Evolutionary conservation across 2,329 filamentous ascomycete genomes (phyloP), one percentile per base, ranked within the genome.

Genomic region (Fusarium verrucosum): DNA sequence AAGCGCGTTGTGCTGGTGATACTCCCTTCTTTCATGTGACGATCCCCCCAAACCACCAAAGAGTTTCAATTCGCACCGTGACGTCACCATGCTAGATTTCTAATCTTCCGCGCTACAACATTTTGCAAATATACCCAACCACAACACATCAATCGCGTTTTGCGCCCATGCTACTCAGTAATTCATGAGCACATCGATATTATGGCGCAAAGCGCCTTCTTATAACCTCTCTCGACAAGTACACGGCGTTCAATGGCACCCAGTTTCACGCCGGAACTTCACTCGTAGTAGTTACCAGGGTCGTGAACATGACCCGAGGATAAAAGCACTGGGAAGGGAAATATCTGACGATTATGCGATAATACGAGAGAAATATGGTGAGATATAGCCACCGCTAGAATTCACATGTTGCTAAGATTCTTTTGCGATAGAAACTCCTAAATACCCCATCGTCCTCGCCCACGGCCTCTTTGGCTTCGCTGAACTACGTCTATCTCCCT

Each of bases 401-500:
- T 19, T 11, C 17, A 10, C 9, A 10, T 20, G 19, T 30, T 49
- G 16, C 35, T 66, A 32, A 66, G 13, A 7, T 13, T 13, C 1
- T 16, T 13, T 20, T 26, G 13, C 9, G 72, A 58, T 57, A 86
- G 83, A 80, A 36, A 83, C 83, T 5, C 87, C 87, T 3, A 85
- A 84, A 67, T 71, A 88, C 65, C 86, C 87, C 40, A 83, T 90
- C 51, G 86, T 89, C 50, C 83, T 90, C 30, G 87, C 87, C 49
- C 87, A 89, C 70, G 87, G 87, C 53, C 79, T 90, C 44, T 78
- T 89, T 47, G 87, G 87, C 68, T 90, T 89, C 72, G 81, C 85
- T 33, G 83, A 88, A 71, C 78, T 89, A 20, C 78, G 76, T 32
- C 71, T 87, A 16, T 79, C 78, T 13, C 78, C 82, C 2, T 78